Base-by-base conservation (phyloP, 345 rosid species). In the Eucalyptus leucophloia region DNA sequence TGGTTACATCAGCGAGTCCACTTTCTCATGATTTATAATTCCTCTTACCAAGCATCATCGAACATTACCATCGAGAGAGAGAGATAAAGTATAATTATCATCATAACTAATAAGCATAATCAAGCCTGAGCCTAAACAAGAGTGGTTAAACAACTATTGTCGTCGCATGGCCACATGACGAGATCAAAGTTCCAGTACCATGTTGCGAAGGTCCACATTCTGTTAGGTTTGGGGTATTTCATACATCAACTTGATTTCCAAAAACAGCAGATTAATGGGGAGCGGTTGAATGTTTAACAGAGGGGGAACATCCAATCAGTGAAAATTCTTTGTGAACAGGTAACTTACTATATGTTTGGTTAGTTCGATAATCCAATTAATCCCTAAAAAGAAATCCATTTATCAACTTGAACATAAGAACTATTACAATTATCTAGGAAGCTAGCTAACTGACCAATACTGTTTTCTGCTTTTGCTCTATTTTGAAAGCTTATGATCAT, bases 121-220 rank as follows among this genome's bases (percentile, higher is more conserved):
- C 45, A 40, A 37, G 82, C 44, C 82, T 34, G 28, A 37, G 82
- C 45, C 14, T 37, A 12, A 40, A 21, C 45, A 42, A 72, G 83
- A 42, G 83, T 77, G 6, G 17, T 77, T 21, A 37, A 21, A 77
- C 47, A 40, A 77, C 83, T 40, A 21, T 12, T 77, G 83, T 77
- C 3, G 9, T 40, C 30, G 0, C 30, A 40, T 40, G 47, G 83
- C 16, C 83, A 77, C 28, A 77, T 77, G 83, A 77, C 30, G 5
- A 40, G 83, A 77, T 77, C 23, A 77, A 77, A 77, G 83, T 40
- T 77, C 47, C 83, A 23, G 47, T 40, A 40, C 30, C 16, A 37
- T 19, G 28, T 40, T 37, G 83, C 2, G 5, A 11, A 77, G 0
- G 83, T 0, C 2, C 16, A 40, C 16, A 77, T 77, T 40, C 85